Conservation (phyloP, 805 yeast species). For the Teunomyces barrocoloradensis region DNA sequence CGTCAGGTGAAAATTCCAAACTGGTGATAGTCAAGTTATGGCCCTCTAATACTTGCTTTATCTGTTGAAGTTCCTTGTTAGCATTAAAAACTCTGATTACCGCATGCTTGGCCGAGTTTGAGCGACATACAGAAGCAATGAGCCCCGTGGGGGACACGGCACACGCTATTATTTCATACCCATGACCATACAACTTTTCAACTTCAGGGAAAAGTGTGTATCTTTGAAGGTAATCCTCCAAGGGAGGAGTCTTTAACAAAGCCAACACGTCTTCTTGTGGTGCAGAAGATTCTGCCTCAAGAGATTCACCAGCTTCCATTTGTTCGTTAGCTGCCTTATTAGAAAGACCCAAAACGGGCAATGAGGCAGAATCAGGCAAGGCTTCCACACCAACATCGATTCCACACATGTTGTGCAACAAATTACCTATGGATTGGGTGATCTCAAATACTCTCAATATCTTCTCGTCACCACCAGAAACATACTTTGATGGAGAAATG, state of each 20-base stretch:
- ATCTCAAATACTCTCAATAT: conserved; percentile 83
- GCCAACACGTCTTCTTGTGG: conserved; percentile 46
- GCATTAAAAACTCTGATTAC: conserved; percentile 75
- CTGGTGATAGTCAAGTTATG: conserved; percentile 87
- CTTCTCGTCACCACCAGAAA: conserved; percentile 96
- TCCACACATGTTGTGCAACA: conserved; percentile 56
- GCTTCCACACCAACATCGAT: conserved; percentile 22
- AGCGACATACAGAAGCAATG: conserved; percentile 88
- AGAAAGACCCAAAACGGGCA: conserved; percentile 91
- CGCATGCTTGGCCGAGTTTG: conserved; percentile 82
- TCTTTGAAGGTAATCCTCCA: conserved; percentile 88
- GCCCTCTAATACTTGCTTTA: conserved; percentile 46
- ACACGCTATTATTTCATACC: conserved; percentile 84
- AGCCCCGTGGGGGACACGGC: conserved; percentile 66
- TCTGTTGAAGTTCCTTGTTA: conserved; percentile 52
- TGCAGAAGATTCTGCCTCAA: conserved; percentile 35
- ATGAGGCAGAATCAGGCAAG: conserved; percentile 80
- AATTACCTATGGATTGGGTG: conserved; percentile 71
- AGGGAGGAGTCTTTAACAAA: conserved; percentile 59
- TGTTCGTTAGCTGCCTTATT: conserved; percentile 74
- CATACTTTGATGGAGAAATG: conserved; percentile 59
- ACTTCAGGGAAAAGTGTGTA: conserved; percentile 93
- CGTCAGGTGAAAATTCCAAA: conserved; percentile 69
- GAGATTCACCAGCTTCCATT: conserved; percentile 36
- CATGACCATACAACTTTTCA: conserved; percentile 96